Evolutionary conservation across 306 rosid genomes (phyloP), one percentile per base, ranked within the genome.

Genomic region (Bauhinia variegata): DNA sequence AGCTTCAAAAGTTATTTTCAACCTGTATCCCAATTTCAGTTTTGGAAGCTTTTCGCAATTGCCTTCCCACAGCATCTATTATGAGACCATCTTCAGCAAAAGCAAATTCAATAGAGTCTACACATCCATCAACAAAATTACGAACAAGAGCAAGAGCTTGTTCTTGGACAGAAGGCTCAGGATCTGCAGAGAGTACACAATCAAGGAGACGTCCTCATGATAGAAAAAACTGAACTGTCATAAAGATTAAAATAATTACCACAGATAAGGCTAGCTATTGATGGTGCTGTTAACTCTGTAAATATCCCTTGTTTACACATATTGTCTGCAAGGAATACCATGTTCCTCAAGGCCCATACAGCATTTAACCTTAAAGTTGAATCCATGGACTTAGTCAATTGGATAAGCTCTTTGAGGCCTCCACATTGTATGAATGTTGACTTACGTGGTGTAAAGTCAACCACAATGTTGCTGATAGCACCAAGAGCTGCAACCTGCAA

Each of bases 401-500:
- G 95, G 67, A 88, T 89, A 79, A 93, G 89, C 79, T 72, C 86
- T 77, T 83, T 90, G 76, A 85, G 63, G 17, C 96, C 99, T 65
- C 99, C 97, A 72, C 80, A 83, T 77, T 79, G 85, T 68, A 83
- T 42, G 80, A 93, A 76, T 54, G 75, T 70, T 19, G 88, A 76
- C 76, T 81, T 86, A 52, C 43, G 75, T 30, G 87, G 89, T 48
- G 76, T 57, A 66, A 89, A 88, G 78, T 91, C 89, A n/a, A 88
- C 87, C 34, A 80, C 95, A 57, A 93, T 80, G 80, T 93, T 93
- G 83, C 97, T 78, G 49, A 90, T 53, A 60, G 87, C 95, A 68
- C 92, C 81, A 64, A 93, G 91, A 38, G 96, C 95, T 34, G 96
- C 97, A 80, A 86, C 84, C 99, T 93, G 91, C 65, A 81, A 78